phyloP scores from a whole-genome alignment of 2,329 filamentous ascomycete species.

The Orbilia quercus region DNA sequence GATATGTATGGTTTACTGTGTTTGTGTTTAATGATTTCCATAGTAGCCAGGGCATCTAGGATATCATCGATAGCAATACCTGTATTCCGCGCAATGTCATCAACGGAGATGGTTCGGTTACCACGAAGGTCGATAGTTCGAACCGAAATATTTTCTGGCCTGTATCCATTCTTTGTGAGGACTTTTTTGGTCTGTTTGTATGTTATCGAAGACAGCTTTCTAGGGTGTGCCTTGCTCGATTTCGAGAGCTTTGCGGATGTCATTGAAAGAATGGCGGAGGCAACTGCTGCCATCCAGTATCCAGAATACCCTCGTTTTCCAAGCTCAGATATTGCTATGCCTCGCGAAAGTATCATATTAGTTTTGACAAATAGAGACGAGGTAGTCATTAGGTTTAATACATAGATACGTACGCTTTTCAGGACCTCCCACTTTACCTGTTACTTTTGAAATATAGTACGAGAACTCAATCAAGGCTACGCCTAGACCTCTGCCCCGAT shows the following conservation, averaged over 20 bases:
- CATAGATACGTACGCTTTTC: slow-evolving; percentile 73
- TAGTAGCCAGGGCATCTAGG: slow-evolving; percentile 16
- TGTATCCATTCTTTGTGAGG: slow-evolving; percentile 6
- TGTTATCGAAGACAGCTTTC: slow-evolving; percentile 1
- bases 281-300: slow-evolving; percentile 62
- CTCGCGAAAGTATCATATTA: not conserved
- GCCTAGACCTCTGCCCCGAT: slow-evolving; percentile 89
- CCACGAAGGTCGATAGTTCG: slow-evolving; percentile 8
- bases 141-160: slow-evolving; percentile 8
- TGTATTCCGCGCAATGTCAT: slow-evolving; percentile 22
- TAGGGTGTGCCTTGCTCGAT: slow-evolving; percentile 28
- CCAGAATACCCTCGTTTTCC: slow-evolving; percentile 58
- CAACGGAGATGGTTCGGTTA: slow-evolving; percentile 19
- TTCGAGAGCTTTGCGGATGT: not conserved
- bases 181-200: slow-evolving; percentile 17
- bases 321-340: slow-evolving; percentile 58
- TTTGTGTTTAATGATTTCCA: slow-evolving; percentile 18
- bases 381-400: not conserved
- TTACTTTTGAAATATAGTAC: slow-evolving; percentile 87
- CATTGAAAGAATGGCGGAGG: slow-evolving; percentile 29
- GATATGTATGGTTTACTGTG: not conserved
- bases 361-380: not conserved
- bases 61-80: slow-evolving; percentile 41
- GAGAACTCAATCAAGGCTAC: slow-evolving; percentile 90
- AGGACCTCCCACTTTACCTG: slow-evolving; percentile 86